Percentiles rank a stretch among this genome's conserved stretches.
These are phyloP conservation scores for Hygrocybe coccinea DNA, from an alignment of 768 basidiomycete genomes.

Conservation along the genomic window DNA sequence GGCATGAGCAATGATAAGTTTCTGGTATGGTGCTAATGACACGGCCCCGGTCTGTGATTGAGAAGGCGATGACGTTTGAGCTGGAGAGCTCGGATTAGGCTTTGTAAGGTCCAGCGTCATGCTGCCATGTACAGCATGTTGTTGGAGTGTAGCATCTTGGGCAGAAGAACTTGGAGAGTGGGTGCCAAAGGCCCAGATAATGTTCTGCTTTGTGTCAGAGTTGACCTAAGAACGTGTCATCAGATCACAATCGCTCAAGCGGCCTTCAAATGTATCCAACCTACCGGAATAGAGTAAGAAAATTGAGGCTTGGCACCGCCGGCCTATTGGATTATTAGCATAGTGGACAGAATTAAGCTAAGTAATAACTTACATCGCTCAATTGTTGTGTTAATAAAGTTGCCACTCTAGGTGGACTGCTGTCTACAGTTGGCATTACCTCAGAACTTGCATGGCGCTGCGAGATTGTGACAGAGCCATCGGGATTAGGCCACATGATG, in stretches of 20 bases:
- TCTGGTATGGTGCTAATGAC: constrained; percentile 45
- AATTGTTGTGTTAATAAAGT: constrained; percentile 30
- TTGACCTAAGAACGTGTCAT: constrained; percentile 34
- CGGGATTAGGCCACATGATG: constrained; percentile 64
- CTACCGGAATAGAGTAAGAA: constrained; percentile 48
- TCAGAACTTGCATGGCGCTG: constrained; percentile 53
- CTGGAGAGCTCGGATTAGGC: constrained; percentile 13
- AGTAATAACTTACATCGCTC: constrained; percentile 35
- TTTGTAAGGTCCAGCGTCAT: constrained; percentile 47
- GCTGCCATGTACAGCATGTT: constrained; percentile 45
- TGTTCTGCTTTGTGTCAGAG: constrained; percentile 32
- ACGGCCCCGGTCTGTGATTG: constrained; percentile 12
- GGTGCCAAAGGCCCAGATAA: constrained; percentile 60
- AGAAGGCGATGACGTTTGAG: constrained; percentile 15
- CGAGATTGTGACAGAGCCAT: constrained; percentile 59
- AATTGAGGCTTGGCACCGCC: constrained; percentile 42
- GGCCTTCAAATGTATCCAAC: constrained; percentile 15
- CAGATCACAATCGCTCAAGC: background rate
- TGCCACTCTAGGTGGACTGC: constrained; percentile 50
- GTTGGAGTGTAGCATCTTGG: constrained; percentile 39
- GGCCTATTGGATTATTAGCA: constrained; percentile 23
- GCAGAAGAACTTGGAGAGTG: constrained; percentile 45
- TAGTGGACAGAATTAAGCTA: constrained; percentile 3
- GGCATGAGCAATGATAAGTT: constrained; percentile 51
- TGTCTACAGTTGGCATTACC: constrained; percentile 53